Percentiles rank a stretch among this genome's conserved stretches.
These are phyloP conservation scores for Chaetomium fimeti DNA, from an alignment of 495 filamentous ascomycete species.

Conservation along the genomic window DNA sequence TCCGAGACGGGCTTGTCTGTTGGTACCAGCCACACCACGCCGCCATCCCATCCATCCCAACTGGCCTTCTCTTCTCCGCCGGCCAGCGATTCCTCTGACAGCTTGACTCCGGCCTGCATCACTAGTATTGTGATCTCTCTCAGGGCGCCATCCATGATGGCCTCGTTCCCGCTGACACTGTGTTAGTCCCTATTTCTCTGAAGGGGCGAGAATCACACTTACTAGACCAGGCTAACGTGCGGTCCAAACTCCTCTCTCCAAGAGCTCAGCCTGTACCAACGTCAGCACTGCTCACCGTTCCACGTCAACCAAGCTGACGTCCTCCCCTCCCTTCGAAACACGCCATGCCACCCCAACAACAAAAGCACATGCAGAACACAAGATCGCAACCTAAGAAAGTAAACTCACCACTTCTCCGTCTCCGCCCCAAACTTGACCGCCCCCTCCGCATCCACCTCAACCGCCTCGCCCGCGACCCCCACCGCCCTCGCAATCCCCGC, in stretches of 20 bases:
- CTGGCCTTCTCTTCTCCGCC: not conserved
- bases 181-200: not conserved
- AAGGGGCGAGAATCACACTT: constrained; percentile 15
- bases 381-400: not conserved
- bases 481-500: constrained; percentile 28
- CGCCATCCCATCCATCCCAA: constrained; percentile 33
- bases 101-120: constrained; percentile 26
- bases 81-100: constrained; percentile 6
- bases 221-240: constrained; percentile 40
- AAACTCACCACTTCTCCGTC: constrained; percentile 30
- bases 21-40: constrained; percentile 36
- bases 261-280: constrained; percentile 15
- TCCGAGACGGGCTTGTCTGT: constrained; percentile 31
- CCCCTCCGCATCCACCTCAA: constrained; percentile 12
- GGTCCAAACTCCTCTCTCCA: constrained; percentile 32
- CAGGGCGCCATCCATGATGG: constrained; percentile 26
- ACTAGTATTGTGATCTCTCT: constrained; percentile 25
- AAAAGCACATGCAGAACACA: too few species aligned
- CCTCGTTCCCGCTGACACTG: constrained; percentile 27
- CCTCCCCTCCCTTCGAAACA: too few species aligned
- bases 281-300: not conserved
- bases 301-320: not conserved
- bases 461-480: constrained; percentile 28
- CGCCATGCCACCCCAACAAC: too few species aligned
- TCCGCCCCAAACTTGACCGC: constrained; percentile 21